Percentiles rank a stretch among this genome's conserved stretches.
These are phyloP conservation scores for Candida neerlandica DNA, from an alignment of 1,139 yeast species.

Conservation along the genomic window DNA sequence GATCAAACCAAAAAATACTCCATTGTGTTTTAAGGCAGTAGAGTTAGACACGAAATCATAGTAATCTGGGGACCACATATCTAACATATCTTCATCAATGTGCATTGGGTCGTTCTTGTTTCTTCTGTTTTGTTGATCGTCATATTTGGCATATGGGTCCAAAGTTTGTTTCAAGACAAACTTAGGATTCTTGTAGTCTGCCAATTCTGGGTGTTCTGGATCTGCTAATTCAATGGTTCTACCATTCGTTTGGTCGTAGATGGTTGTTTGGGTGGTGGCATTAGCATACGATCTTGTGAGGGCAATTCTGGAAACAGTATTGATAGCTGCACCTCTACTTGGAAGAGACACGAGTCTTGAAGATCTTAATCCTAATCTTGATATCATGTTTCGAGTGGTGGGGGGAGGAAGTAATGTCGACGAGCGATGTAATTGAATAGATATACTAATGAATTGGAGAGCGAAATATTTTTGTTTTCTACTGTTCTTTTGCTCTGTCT, in stretches of 20 bases:
- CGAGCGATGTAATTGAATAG: not conserved
- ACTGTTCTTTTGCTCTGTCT: not conserved
- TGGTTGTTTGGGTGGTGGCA: conserved; percentile 26
- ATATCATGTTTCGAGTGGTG: conserved; percentile 26
- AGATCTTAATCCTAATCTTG: conserved; percentile 30
- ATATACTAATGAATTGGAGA: not conserved
- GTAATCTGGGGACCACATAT: conserved; percentile 88
- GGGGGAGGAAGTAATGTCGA: not conserved
- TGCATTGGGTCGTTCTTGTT: conserved; percentile 73
- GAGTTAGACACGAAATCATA: conserved; percentile 61
- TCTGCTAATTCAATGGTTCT: conserved; percentile 45
- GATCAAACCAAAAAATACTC: conserved; percentile 56
- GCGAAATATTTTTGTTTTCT: not conserved
- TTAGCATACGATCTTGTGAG: conserved; percentile 36
- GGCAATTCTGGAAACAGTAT: not conserved
- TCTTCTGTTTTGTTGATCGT: conserved; percentile 82
- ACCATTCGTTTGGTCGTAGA: conserved; percentile 46
- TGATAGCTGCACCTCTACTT: not conserved
- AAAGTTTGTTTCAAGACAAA: conserved; percentile 61
- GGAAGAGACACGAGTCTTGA: conserved; percentile 14
- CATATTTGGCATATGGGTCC: conserved; percentile 74
- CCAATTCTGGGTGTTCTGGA: conserved; percentile 47
- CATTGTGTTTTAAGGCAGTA: conserved; percentile 59
- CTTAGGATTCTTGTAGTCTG: conserved; percentile 44
- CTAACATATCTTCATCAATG: conserved; percentile 71